Base-by-base conservation (phyloP, 2,329 filamentous ascomycete species). In the Capronia coronata region DNA sequence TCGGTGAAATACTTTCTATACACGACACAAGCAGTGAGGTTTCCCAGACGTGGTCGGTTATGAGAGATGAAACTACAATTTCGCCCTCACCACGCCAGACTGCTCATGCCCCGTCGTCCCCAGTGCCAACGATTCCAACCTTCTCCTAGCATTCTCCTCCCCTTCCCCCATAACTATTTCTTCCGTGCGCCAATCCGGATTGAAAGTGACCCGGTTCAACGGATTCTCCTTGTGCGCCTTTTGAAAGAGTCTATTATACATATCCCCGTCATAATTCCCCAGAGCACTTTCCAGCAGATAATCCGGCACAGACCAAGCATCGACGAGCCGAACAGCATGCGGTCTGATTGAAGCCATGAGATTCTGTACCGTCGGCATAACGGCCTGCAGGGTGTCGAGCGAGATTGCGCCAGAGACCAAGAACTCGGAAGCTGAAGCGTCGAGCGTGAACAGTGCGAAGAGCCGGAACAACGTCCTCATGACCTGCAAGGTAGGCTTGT, bases 171-270 rank as follows among this genome's bases (percentile, higher is more conserved):
- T 65, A 7, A 75, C 70, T 54, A 76, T 71, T 61, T 75, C 73
- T 49, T 74, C 73, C 40, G 62, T 71, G 57, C 65, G 64, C 63
- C 70, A 76, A 51, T 75, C 67, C 5, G 68, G 66, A 57, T 78
- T 76, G 55, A 77, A 76, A 0, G 71, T 76, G 8, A 71, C 62
- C 46, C 62, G 62, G 50, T 78, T 77, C 56, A 78, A 52, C 8
- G 75, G 75, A 60, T 77, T 77, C 55, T 71, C 59, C 39, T 70
- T 63, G 64, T 77, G 74, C 2, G 75, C 75, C 45, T 71, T 65
- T 48, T 76, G 67, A 52, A 70, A 78, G 35, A 77, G 59, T 48
- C 76, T 72, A 57, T 78, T 75, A 55, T 78, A 78, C 5, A 77
- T 74, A 43, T 68, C 71, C 1, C 75, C 75, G 59, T 78, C 75